These are phyloP conservation scores for Solanum sejunctum DNA, from an alignment of 257 asterid genomes.

Conservation along the genomic window DNA sequence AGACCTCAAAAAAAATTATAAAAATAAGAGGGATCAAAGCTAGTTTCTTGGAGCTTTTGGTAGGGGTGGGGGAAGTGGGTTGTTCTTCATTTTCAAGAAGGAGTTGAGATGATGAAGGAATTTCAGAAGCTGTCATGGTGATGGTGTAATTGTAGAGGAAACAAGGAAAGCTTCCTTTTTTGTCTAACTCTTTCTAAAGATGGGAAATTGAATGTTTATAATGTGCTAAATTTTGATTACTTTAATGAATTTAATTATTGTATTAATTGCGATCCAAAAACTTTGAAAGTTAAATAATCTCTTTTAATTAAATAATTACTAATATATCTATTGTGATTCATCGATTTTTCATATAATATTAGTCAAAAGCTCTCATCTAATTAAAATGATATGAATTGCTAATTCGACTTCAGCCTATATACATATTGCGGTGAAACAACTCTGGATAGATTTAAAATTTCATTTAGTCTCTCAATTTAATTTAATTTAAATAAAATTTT, in stretches of 20 bases:
- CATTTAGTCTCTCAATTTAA: accelerated
- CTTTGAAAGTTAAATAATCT: no score
- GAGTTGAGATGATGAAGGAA: background rate
- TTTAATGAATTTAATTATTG: background rate
- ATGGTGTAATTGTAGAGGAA: background rate
- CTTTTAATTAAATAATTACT: background rate
- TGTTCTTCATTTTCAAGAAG: slow-evolving; percentile 15
- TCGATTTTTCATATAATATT: accelerated
- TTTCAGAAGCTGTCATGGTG: slow-evolving; percentile 1
- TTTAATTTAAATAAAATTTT: background rate
- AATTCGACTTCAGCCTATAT: accelerated
- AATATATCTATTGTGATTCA: background rate
- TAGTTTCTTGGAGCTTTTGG: slow-evolving; percentile 20
- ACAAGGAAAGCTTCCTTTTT: background rate
- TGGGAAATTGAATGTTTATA: background rate
- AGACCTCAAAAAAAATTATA: slow-evolving; percentile 44
- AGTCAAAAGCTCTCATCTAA: background rate
- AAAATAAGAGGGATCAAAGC: slow-evolving; percentile 32
- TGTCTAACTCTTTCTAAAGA: background rate
- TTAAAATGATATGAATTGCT: background rate
- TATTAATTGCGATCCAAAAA: background rate
- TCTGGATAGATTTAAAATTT: background rate
- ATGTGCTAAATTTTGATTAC: background rate
- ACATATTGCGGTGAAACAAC: background rate
- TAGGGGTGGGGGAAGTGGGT: background rate